Evolutionary conservation across 192 early-diverging fungal genomes (phyloP), one percentile per base, ranked within the genome.

Genomic region (Coemansia sp.): DNA sequence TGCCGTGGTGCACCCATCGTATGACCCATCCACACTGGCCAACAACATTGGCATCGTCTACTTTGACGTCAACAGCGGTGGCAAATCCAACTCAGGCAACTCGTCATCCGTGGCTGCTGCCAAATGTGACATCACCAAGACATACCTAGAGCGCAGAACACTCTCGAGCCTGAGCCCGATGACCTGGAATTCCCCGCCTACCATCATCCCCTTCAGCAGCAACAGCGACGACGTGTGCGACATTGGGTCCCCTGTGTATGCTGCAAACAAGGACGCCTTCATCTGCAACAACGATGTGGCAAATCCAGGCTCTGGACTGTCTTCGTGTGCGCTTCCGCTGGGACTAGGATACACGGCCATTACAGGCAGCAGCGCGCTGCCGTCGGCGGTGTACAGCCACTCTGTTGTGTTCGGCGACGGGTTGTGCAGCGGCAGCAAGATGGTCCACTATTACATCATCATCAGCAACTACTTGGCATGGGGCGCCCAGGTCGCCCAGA

Each of bases 371-470:
- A 55, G 44, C 2, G 57, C 59, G 0, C 55, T 53, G 4, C 75
- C 75, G 0, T 47, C 64, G n/a, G 75, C 68, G 13, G 33, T 77
- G 13, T 77, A 67, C 58, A 77, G 75, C 31, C 75, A 77, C 34
- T 64, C 75, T 0, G 75, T 67, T 3, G 75, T 77, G 2, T 71
- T 71, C 60, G 75, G 75, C 36, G 28, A 54, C 22, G 61, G 61
- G 0, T 50, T 77, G 3, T 77, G 75, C 55, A 63, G 64, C 36
- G 40, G 47, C 13, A 41, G 34, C 54, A 52, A 54, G 17, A 57
- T 68, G 69, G 64, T 59, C 11, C 50, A 68, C 54, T 77, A 77
- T 37, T 77, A 68, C 38, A 60, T 59, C 3, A 28, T 64, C 23
- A 33, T 77, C 17, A 45, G 40, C 34, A 77, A 68, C 58, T 77